Base-by-base conservation (phyloP, 495 filamentous ascomycete species). In the Neurospora sublineolata region DNA sequence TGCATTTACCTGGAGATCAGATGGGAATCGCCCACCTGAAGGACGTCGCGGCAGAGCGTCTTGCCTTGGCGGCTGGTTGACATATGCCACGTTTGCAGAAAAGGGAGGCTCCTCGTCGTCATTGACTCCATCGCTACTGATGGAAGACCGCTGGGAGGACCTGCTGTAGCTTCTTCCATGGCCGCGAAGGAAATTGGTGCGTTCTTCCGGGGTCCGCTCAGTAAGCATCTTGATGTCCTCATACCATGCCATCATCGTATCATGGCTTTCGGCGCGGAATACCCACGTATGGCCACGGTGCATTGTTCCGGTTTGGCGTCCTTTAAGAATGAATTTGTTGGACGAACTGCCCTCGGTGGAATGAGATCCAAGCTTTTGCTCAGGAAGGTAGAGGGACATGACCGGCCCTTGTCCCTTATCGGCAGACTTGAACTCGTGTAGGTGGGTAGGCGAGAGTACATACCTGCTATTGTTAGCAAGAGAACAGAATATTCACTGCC, bases 291-390 rank as follows among this genome's bases (percentile, higher is more conserved):
- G 95, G 27, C 94, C 94, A 69, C 94, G 91, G 76, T 98, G 95
- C 88, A 98, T 93, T 10, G 90, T 80, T 68, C 95, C 95, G 18
- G 92, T 95, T 81, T 99, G 94, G 69, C 94, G 91, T 52, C 94
- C 95, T 81, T 97, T 98, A 67, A 99, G 87, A 82, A 97, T 92
- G 78, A 98, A 99, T 77, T 99, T 99, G 83, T 97, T 94, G n/a
- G 93, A 97, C 27, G 91, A 91, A 14, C 92, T 93, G 42, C 89
- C 89, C 46, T 91, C 88, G 69, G 90, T 86, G 12, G 95, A 97
- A 78, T 95, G 92, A 12, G 94, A 96, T 42, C 95, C 96, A 37
- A 98, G 88, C 76, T 96, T 97, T 78, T 97, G 95, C 72, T 97
- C 95, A 3, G 91, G 92, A 4, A 99, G 89, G 79, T 93, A 95